Evolutionary conservation across 805 yeast species (phyloP), one percentile per base, ranked within the genome.

Genomic region (Lipomyces sp.): DNA sequence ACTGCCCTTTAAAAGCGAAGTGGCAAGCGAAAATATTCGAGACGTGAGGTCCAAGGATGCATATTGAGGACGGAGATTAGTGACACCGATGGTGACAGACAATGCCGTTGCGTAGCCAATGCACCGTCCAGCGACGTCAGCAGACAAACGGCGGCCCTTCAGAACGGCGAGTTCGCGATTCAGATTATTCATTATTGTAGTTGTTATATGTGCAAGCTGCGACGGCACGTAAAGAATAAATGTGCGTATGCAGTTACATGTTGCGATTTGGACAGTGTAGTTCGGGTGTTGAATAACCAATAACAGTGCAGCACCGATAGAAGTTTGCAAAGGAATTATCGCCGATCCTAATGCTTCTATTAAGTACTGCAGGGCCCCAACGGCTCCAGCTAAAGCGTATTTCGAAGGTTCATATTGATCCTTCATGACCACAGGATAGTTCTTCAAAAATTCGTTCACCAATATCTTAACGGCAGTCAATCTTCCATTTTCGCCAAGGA

Each of bases 1-100:
- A 29, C 70, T 69, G 29, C 72, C 58, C 65, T 82, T 82, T n/a
- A 83, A 73, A 48, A 82, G 77, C 37, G 83, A 77, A 13, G 82
- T 78, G 0, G 85, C 82, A 39, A 83, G 77, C 0, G 80, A 79
- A 59, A 84, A 80, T 3, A 83, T 77, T 62, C 82, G 77, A 64
- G 83, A 78, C 4, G 85, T 77, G 18, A 83, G 72, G 37, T 80
- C 82, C 48, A 79, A 76, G 2, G 87, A 78, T 4, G 84, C 83
- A 70, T 81, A 82, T 57, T 74, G 74, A 24, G 79, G 73, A 59
- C 74, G 60, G 24, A 62, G 51, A 37, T 66, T 63, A 8, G 77
- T 69, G 10, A 76, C 39, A 6, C 77, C 71, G n/a, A 73, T 72
- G 51, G 73, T 58, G 4, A 73, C 62, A 0, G 80, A 63, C 4